Evolutionary conservation across 208 protist species (phyloP), one percentile per base, ranked within the genome.

Genomic region (Leishmania turanica): DNA sequence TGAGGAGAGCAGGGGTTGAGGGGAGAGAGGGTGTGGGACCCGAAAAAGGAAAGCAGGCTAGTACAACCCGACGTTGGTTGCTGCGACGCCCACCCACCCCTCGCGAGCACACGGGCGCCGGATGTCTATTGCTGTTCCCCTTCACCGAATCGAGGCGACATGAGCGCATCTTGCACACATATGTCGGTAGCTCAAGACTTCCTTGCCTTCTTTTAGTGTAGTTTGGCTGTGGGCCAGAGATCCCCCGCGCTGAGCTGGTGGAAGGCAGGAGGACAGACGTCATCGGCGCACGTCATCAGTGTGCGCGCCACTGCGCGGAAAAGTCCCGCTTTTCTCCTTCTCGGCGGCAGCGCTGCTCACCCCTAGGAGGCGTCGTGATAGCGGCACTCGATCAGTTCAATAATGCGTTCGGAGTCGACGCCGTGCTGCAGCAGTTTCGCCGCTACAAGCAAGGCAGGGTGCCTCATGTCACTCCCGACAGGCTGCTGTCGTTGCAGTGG

Each of bases 401-500:
- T 85, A 47, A 96, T 75, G 11, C 92, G 87, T 51, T 96, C 91
- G 4, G 86, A 82, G 62, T 94, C 85, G 0, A 96, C 86, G 45
- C 90, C 91, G 21, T 88, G 83, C n/a, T 87, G 81, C 8, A 96
- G 84, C 34, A 96, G 79, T 78, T 89, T 90, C 19, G 65, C 77
- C 37, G 80, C 88, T 56, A 89, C 75, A 37, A 75, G 37, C 79
- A 86, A 49, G 37, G 78, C 75, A 15, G 69, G 78, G 21, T 83
- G 81, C 3, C 84, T 81, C 64, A 81, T 66, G 31, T 81, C 84
- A 31, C 68, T 64, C 7, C 80, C 75, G 0, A 81, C 72, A 19
- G 89, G 87, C 76, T 95, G 89, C 49, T 83, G 75, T 4, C 88
- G 84, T 71, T 93, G 92, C 21, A 96, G 83, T 21, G 93, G 93